phyloP scores from a whole-genome alignment of 208 protist species.

The Crithidia bombi region DNA sequence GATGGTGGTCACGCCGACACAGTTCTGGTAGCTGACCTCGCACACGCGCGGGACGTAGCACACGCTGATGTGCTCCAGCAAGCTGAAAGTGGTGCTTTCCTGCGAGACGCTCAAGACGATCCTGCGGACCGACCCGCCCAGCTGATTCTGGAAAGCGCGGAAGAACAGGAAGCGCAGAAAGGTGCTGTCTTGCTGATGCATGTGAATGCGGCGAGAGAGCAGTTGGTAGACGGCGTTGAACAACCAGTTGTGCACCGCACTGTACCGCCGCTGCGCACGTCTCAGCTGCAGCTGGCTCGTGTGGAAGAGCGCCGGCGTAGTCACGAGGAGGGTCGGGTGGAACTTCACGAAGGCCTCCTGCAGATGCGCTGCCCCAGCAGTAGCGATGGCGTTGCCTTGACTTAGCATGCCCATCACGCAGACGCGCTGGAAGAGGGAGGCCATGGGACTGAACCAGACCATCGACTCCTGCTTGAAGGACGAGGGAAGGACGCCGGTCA shows the following conservation, averaged over 20 bases:
- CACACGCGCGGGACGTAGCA: conserved; percentile 81
- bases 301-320: conserved; percentile 72
- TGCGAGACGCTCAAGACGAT: conserved; percentile 75
- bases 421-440: conserved; percentile 73
- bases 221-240: conserved; percentile 72
- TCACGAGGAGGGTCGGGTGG: conserved; percentile 75
- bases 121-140: conserved; percentile 74
- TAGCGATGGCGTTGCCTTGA: conserved; percentile 73
- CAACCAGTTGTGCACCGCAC: conserved; percentile 71
- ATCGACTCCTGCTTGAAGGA: conserved; percentile 62
- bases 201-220: conserved; percentile 78
- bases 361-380: conserved; percentile 46
- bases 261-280: conserved; percentile 61
- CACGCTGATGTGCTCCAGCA: conserved; percentile 83
- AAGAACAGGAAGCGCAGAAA: conserved; percentile 86
- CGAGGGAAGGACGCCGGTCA: conserved; percentile 65
- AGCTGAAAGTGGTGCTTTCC: conserved; percentile 69
- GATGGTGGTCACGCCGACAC: conserved; percentile 72
- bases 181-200: conserved; percentile 69
- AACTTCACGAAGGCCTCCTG: conserved; percentile 65
- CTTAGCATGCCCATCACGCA: conserved; percentile 73
- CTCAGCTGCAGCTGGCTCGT: conserved; percentile 68
- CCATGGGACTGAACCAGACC: conserved; percentile 81
- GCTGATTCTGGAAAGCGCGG: conserved; percentile 56
- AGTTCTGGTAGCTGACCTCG: conserved; percentile 81